Evolutionary conservation across 176 grass and related monocot genomes (phyloP).

Genomic region (Panicum miliaceum): DNA sequence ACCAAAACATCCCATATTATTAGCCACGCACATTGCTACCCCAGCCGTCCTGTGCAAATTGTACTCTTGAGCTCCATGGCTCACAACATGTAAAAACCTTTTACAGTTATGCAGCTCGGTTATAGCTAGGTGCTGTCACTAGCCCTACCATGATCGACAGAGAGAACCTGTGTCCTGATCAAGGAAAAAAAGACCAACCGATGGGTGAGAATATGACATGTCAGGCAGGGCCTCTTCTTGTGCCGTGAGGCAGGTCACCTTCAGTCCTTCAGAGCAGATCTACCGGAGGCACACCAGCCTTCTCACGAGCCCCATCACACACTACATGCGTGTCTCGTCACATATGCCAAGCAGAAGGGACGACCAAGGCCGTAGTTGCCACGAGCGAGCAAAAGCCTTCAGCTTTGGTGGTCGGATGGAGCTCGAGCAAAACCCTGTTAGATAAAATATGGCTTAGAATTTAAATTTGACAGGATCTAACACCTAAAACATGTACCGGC

Average conservation of each 20-base stretch:
- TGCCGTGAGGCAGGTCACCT: constrained; percentile 34
- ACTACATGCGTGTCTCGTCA: constrained; percentile 9
- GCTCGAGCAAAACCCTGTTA: too few relatives aligned
- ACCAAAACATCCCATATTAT: background rate
- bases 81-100: background rate
- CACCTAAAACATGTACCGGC: too few relatives aligned
- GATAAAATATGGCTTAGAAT: too few relatives aligned
- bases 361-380: constrained; percentile 29
- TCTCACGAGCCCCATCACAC: background rate
- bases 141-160: constrained; percentile 10
- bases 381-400: constrained; percentile 36
- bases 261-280: constrained; percentile 42
- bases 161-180: background rate
- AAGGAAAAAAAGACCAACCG: background rate
- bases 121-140: background rate
- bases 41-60: background rate
- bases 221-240: background rate
- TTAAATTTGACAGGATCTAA: too few relatives aligned
- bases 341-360: constrained; percentile 45
- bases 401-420: constrained; percentile 37
- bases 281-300: constrained; percentile 6
- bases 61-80: background rate
- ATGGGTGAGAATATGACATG: background rate
- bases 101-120: background rate
- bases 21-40: constrained; percentile 5